Percentiles rank a stretch among this genome's conserved stretches.
Conservation (phyloP, 2,329 filamentous ascomycete genomes). For the Fragosphaeria purpurea region DNA sequence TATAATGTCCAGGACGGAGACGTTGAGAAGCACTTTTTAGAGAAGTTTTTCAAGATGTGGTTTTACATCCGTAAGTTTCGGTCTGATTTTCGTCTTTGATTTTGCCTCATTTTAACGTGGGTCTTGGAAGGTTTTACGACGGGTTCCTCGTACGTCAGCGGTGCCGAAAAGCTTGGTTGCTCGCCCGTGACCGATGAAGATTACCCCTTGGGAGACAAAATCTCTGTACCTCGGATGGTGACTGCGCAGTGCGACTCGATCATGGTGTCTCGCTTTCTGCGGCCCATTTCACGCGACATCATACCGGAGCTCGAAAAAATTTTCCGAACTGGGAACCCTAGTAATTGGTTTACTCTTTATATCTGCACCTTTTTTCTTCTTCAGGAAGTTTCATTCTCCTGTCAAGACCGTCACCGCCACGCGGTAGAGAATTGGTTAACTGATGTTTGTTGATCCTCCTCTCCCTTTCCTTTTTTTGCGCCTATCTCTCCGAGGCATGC, state of each 20-base stretch:
- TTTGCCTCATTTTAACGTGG: too few species aligned
- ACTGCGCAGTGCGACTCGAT: conserved; percentile 36
- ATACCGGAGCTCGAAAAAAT: conserved; percentile 25
- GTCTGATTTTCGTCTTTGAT: too few species aligned
- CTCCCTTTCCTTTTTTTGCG: background rate
- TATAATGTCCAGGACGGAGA: conserved; percentile 12
- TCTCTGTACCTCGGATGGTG: conserved; percentile 34
- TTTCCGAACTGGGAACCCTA: conserved; percentile 23
- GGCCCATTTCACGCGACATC: conserved; percentile 23
- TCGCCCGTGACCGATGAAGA: conserved; percentile 23
- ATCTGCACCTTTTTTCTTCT: conserved; percentile 32
- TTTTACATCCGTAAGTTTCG: conserved; percentile 34
- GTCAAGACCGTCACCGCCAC: conserved; percentile 32
- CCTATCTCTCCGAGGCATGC: background rate
- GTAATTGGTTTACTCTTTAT: conserved; percentile 28
- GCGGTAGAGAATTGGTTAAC: conserved; percentile 25
- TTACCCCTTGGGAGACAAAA: conserved; percentile 26
- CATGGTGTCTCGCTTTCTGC: conserved; percentile 26
- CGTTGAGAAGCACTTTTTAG: conserved; percentile 26
- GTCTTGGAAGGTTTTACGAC: conserved; percentile 30
- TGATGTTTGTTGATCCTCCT: conserved; percentile 1
- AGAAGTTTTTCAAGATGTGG: conserved; percentile 33
- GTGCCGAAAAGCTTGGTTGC: conserved; percentile 31
- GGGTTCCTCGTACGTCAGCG: conserved; percentile 33
- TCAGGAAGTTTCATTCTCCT: conserved; percentile 30